Percentiles rank a stretch among this genome's conserved stretches.
Conservation (phyloP, 371 early-diverging fungal genomes). For the Chytridium lagenaria region DNA sequence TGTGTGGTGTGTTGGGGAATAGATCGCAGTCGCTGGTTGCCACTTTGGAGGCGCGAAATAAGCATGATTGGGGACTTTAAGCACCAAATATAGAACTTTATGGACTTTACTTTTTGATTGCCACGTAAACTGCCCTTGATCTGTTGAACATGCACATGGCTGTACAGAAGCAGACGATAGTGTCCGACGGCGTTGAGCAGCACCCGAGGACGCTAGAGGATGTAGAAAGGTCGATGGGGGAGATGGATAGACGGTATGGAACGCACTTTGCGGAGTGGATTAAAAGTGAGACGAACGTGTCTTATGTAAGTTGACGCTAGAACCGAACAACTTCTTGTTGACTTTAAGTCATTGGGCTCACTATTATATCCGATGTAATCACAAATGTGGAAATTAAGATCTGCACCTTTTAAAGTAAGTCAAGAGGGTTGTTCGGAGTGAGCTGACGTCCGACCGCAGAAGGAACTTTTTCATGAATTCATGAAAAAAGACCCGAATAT, state of each 20-base stretch:
- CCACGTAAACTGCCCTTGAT: too few relatives aligned
- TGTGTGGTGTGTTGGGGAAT: constrained; percentile 27
- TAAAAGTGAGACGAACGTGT: constrained; percentile 36
- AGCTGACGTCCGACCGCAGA: too few relatives aligned
- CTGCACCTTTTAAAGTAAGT: constrained; percentile 40
- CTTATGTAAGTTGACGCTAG: too few relatives aligned
- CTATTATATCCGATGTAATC: too few relatives aligned
- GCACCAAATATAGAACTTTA: constrained; percentile 3
- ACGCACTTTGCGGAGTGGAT: constrained; percentile 43
- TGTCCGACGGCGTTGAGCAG: too few relatives aligned
- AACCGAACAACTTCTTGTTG: too few relatives aligned
- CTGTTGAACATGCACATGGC: too few relatives aligned
- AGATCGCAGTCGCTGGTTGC: constrained; percentile 29
- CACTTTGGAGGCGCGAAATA: constrained; percentile 31
- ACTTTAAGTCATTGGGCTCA: too few relatives aligned
- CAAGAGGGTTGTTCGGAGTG: too few relatives aligned
- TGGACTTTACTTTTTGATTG: neutral
- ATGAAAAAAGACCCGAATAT: constrained; percentile 9
- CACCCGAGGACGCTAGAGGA: constrained; percentile 27
- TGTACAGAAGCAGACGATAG: too few relatives aligned
- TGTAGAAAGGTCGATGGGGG: constrained; percentile 34
- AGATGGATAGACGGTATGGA: constrained; percentile 42
- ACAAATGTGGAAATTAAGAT: too few relatives aligned
- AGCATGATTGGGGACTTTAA: neutral
- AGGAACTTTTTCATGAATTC: constrained; percentile 18